Evolutionary conservation across 805 yeast genomes (phyloP).

Genomic region (Hanseniaspora mollemarum): DNA sequence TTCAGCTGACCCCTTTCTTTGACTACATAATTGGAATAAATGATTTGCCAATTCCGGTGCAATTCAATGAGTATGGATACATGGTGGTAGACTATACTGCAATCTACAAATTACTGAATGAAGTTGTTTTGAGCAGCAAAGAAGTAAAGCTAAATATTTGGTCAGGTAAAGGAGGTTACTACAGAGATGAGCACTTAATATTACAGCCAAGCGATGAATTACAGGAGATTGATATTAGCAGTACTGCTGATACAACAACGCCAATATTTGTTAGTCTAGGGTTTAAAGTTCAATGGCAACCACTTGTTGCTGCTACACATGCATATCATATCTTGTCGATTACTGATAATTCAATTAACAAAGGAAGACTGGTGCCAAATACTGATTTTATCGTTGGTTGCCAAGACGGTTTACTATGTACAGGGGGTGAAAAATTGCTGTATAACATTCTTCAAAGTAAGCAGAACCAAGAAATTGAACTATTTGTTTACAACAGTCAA

Average conservation of each 20-base stretch:
- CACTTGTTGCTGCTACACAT: conserved; percentile 60
- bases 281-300: conserved; percentile 63
- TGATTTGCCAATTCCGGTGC: conserved; percentile 46
- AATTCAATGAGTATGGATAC: conserved; percentile 29
- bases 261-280: conserved; percentile 44
- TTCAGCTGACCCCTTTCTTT: conserved; percentile 71
- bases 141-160: conserved; percentile 52
- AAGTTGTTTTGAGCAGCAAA: conserved; percentile 21
- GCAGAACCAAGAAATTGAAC: conserved; percentile 36
- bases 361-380: conserved; percentile 63
- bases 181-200: conserved; percentile 32
- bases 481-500: conserved; percentile 80
- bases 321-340: conserved; percentile 80
- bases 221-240: conserved; percentile 21
- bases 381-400: conserved; percentile 83
- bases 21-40: conserved; percentile 77
- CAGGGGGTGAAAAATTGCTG: conserved; percentile 76
- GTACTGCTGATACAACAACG: conserved; percentile 25
- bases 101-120: conserved; percentile 19
- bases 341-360: conserved; percentile 61
- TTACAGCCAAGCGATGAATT: conserved; percentile 28
- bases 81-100: conserved; percentile 36
- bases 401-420: conserved; percentile 69
- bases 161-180: conserved; percentile 75
- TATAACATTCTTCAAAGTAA: conserved; percentile 53